phyloP scores from a whole-genome alignment of 352 stramenopile genomes.

The Globisporangium sylvaticum region DNA sequence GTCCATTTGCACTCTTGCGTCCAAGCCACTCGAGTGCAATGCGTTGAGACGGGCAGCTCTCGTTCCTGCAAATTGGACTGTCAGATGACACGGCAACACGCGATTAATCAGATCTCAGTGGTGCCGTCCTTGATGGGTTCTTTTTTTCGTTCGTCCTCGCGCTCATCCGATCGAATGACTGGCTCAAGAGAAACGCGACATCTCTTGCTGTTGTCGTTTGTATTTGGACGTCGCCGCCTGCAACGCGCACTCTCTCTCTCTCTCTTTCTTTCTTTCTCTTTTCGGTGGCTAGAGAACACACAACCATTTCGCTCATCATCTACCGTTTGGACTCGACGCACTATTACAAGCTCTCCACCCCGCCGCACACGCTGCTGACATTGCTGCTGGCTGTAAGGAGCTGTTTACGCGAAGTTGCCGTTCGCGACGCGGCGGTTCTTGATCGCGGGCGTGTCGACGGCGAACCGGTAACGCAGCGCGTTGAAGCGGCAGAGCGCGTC shows the following conservation, averaged over 20 bases:
- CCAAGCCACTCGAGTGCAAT: neutral
- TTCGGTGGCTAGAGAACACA: neutral
- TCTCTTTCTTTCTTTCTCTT: neutral
- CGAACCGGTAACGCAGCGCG: slow-evolving; percentile 57
- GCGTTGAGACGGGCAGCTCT: neutral
- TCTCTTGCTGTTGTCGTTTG: neutral
- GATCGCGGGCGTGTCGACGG: slow-evolving; percentile 25
- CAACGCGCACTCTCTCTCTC: neutral
- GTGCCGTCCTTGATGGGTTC: slow-evolving; percentile 3
- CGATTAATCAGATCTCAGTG: neutral
- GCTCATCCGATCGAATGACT: slow-evolving; percentile 1
- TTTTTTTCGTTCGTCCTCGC: neutral
- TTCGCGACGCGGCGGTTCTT: slow-evolving; percentile 74
- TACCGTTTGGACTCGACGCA: neutral
- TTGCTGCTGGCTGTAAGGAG: neutral
- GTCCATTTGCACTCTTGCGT: neutral
- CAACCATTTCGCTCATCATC: neutral
- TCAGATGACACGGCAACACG: neutral
- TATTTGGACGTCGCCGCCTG: neutral
- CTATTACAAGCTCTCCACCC: neutral
- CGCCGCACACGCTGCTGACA: neutral
- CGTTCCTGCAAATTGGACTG: neutral
- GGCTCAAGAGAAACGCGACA: slow-evolving; percentile 7
- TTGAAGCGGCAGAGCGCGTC: slow-evolving; percentile 85
- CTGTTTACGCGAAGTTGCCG: slow-evolving; percentile 58